A percentile compares a stretch with the other conserved stretches of the same genome.
These are phyloP conservation scores for Zizania latifolia DNA, from an alignment of 176 grass and related monocot species.

Conservation along the genomic window DNA sequence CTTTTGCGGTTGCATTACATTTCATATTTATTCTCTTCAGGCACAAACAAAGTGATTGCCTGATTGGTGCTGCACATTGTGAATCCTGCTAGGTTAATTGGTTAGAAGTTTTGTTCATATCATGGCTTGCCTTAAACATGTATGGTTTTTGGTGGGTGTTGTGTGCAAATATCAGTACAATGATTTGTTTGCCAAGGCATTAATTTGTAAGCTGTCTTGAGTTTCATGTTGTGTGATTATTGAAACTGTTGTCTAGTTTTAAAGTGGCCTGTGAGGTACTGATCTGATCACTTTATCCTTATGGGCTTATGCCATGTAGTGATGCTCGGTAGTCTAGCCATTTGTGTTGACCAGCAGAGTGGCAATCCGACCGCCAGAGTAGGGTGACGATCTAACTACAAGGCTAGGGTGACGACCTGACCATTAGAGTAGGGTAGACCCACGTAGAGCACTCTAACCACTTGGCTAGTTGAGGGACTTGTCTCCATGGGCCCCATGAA, in stretches of 20 bases:
- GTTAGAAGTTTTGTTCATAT: neutral
- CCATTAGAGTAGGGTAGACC: no score
- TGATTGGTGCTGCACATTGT: neutral
- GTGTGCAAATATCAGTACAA: neutral
- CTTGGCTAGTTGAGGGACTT: no score
- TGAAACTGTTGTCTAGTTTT: neutral
- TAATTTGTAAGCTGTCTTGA: conserved; percentile 6
- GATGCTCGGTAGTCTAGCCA: neutral
- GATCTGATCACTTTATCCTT: neutral
- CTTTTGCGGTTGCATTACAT: neutral
- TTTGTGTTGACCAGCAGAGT: neutral
- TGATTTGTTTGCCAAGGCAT: neutral
- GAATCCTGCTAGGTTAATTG: neutral
- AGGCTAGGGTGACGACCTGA: no score
- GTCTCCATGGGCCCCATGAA: no score
- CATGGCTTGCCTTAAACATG: neutral
- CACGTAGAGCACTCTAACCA: no score
- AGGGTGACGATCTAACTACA: no score
- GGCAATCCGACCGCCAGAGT: no score
- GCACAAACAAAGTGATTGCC: neutral
- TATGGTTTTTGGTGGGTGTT: neutral
- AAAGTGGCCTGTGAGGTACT: neutral
- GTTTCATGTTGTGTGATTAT: neutral
- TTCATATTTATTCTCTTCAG: neutral
- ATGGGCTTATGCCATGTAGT: neutral